Base-by-base conservation (phyloP, 2,329 filamentous ascomycete species). In the Xylariaceae sp. region DNA sequence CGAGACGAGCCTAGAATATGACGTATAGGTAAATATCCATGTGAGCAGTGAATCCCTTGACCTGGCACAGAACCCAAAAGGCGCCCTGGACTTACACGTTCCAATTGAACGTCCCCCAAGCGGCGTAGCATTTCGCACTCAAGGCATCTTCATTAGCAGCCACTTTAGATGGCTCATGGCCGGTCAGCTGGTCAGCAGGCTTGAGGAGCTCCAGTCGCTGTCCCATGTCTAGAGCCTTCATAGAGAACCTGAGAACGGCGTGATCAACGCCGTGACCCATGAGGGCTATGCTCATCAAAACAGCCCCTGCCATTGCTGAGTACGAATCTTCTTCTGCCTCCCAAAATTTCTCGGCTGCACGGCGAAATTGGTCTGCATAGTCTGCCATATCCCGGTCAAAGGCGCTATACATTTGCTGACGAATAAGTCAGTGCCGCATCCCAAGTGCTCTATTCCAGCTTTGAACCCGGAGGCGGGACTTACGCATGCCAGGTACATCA, bases 81-180 rank as follows among this genome's bases (percentile, higher is more conserved):
- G n/a, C n/a, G n/a, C n/a, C n/a, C n/a, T n/a, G n/a, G n/a, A 44
- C 62, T 53, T 43, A 64, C 64, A 60, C 51, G 38, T 56, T 59
- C 60, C 60, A 67, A 38, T 64, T 65, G 33, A 66, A 66, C 3
- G 51, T 43, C 1, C 59, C 58, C 59, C 59, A 62, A 1, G 59
- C 55, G 3, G 56, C 58, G n/a, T 54, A 50, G 24, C 33, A 24
- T 11, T 26, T 30, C 4, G 43, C 40, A 11, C 30, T 36, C 15
- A 37, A 14, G 2, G 38, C 33, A n/a, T 48, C 27, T n/a, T 37
- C 9, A 2, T 14, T 24, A 11, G 21, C 7, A 11, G 6, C 21
- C n/a, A 5, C 14, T 11, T 12, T 15, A 27, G 15, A 28, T 24
- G 2, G 17, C 18, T 2, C 37, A 12, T 28, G 16, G 21, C 6